A percentile compares a stretch with the other conserved stretches of the same genome.
Conservation (phyloP, 176 grass and related monocot genomes). For the Neostapfia colusana region DNA sequence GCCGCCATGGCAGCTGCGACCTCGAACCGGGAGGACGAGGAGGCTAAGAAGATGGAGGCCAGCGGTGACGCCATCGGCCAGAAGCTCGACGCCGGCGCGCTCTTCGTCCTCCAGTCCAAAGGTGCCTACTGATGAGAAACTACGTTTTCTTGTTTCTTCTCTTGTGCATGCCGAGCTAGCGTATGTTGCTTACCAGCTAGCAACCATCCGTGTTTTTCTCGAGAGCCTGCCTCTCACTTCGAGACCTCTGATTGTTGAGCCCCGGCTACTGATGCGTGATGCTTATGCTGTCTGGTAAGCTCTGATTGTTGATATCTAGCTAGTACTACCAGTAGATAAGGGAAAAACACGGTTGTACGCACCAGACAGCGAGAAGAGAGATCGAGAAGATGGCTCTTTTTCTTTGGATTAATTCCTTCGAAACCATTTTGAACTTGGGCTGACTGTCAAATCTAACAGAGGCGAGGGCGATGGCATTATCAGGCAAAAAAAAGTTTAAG, state of each 20-base stretch:
- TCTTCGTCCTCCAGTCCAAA: constrained; percentile 93
- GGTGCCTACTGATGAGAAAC: constrained; percentile 42
- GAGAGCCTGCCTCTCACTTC: not conserved
- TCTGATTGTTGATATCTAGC: too few species aligned
- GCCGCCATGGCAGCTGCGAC: constrained; percentile 32
- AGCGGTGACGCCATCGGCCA: constrained; percentile 38
- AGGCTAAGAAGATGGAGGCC: constrained; percentile 55
- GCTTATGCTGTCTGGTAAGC: not conserved
- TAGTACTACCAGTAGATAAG: too few species aligned
- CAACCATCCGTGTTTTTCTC: constrained; percentile 16
- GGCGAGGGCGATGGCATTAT: too few species aligned
- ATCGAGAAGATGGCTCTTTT: not conserved
- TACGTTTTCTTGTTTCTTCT: not conserved
- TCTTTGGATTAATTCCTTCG: too few species aligned
- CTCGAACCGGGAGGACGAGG: constrained; percentile 41
- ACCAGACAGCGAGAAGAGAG: not conserved
- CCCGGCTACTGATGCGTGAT: too few species aligned
- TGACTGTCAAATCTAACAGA: too few species aligned
- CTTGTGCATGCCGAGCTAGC: not conserved
- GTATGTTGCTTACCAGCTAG: not conserved
- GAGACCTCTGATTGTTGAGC: not conserved
- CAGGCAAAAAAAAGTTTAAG: too few species aligned
- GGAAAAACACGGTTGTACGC: not conserved
- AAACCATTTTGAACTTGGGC: too few species aligned
- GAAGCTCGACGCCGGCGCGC: constrained; percentile 86